Conservation (phyloP, 139 green algal species). For the Coelastrella sp. region DNA sequence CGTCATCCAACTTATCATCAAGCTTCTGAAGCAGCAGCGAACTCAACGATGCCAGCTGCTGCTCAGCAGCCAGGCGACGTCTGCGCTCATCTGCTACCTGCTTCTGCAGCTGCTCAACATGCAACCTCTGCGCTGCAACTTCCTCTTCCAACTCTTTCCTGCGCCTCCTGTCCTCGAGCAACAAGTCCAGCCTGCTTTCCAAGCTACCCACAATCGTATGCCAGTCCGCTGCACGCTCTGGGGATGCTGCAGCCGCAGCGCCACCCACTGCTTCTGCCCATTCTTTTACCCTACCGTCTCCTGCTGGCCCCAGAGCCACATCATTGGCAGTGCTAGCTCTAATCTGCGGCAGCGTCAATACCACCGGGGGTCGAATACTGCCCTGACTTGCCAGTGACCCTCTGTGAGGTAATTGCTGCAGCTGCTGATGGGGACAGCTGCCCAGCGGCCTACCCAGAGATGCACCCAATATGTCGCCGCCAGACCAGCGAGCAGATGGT, state of each 20-base stretch:
- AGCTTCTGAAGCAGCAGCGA: constrained; percentile 23
- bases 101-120: neutral
- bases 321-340: too few species aligned
- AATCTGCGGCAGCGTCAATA: too few species aligned
- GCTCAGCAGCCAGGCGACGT: constrained; percentile 1
- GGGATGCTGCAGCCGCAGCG: too few species aligned
- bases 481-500: too few species aligned
- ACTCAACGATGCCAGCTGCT: constrained; percentile 7
- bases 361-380: too few species aligned
- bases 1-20: neutral
- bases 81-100: constrained; percentile 18
- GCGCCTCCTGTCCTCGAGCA: constrained; percentile 32
- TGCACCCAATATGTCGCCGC: too few species aligned
- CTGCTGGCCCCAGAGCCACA: neutral
- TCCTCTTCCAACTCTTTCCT: constrained; percentile 34
- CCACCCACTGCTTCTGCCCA: too few species aligned
- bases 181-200: constrained; percentile 22
- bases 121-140: neutral
- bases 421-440: too few species aligned
- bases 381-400: too few species aligned
- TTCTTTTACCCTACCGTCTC: neutral
- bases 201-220: neutral
- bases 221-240: neutral
- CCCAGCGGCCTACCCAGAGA: too few species aligned
- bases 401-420: too few species aligned